Evolutionary conservation across 139 green algal species (phyloP), one percentile per base, ranked within the genome.

Genomic region (Coccomyxa sp.): DNA sequence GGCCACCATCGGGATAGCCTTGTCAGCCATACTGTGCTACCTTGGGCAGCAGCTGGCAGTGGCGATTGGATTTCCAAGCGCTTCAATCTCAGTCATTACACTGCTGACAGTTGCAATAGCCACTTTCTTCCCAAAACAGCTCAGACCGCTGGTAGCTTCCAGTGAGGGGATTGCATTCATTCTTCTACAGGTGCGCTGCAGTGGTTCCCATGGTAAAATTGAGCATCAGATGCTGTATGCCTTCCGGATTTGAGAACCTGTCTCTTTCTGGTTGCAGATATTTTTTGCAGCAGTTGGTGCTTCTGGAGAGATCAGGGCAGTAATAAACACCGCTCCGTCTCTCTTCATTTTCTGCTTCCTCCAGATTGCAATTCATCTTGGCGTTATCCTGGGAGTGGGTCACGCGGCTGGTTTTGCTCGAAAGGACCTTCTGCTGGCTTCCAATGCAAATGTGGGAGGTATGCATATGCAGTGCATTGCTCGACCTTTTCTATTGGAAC

Each of bases 361-460:
- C 0, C 90, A 95, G 63, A 87, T 95, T 28, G 82, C 74, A 27
- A 67, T 89, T 0, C 93, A 96, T 79, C 71, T 96, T 16, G 85
- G 18, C 9, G 25, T 94, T 51, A 84, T 94, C 68, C 86, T 98
- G 85, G 83, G 58, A 14, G 71, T 90, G 14, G 95, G 95, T 13
- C 83, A 80, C 15, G 45, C 93, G 66, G 58, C 92, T 23, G 87
- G 91, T 10, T 95, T 96, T 86, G 86, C 58, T 12, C 84, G 86
- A 3, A 84, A 83, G 60, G 92, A 97, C 25, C 84, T 95, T 79
- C 90, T 96, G 45, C 79, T 99, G 58, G 95, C 95, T 13, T 94
- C 86, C 30, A 98, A 99, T 84, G 96, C 96, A 30, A 98, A 98
- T 90, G 96, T 99, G 25, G 95, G 95, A 79, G 94, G 91, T 93